Base-by-base conservation (phyloP, 192 early-diverging fungal genomes). In the Geranomyces michiganensis region DNA sequence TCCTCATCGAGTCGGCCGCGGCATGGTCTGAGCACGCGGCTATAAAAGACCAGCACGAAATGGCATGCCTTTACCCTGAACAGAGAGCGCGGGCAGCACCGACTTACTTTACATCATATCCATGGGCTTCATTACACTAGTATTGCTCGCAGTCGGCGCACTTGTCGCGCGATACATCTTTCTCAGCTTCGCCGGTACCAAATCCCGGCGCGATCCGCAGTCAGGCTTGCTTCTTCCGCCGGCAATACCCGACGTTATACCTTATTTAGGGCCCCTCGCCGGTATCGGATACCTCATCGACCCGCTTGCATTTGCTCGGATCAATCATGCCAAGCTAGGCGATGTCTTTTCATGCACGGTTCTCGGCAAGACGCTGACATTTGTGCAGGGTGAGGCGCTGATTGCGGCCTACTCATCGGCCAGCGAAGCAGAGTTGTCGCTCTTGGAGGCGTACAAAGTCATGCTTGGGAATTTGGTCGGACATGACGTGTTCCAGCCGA, bases 341-440 rank as follows among this genome's bases (percentile, higher is more conserved):
- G 58, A 60, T 17, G 30, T 60, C 7, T 60, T 60, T 17, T 60
- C 58, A 4, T 27, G 29, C 17, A 60, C 58, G 15, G 58, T 60
- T 2, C 58, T 60, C 21, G 58, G 58, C 5, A 60, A 60, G 26
- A 60, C 58, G 29, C 58, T 60, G 58, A 60, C 58, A 9, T 60
- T 60, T 33, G 58, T 60, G 1, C 22, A 32, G 31, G 58, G 58
- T 17, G 12, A 6, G 9, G 27, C 2, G 29, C 31, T 60, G 17
- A 27, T 60, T 27, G 4, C 17, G 6, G 31, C 29, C 5, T 60
- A 60, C 58, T 19, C 29, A 8, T 60, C 58, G 5, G 58, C 58
- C 31, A 60, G 29, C 58, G 58, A 60, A 33, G 2, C 58, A 27
- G 58, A 60, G 29, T 29, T 60, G 9, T 60, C 58, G 6, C 58